phyloP scores from a whole-genome alignment of 179 eudicot genomes.

The Dionaea muscipula region DNA sequence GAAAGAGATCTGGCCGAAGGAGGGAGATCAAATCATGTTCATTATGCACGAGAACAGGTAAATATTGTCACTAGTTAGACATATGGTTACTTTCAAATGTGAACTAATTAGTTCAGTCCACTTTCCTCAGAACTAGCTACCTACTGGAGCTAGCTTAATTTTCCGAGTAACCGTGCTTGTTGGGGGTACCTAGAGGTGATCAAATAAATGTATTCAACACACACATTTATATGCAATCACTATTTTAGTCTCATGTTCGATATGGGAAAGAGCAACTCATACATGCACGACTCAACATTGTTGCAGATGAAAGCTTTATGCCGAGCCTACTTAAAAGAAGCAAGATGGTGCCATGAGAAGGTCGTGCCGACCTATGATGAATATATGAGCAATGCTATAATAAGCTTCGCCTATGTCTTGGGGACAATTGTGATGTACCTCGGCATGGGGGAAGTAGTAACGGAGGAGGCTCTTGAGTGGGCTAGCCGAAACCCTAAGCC shows the following conservation, averaged over 20 bases:
- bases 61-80: background rate
- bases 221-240: no score
- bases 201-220: no score
- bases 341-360: conserved; percentile 20
- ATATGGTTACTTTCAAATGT: no score
- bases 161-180: no score
- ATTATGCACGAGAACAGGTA: conserved; percentile 22
- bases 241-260: background rate
- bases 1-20: conserved; percentile 13
- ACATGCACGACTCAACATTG: no score
- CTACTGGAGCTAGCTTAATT: no score
- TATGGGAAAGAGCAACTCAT: no score
- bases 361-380: conserved; percentile 15
- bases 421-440: background rate
- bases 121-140: no score
- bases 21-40: conserved; percentile 21
- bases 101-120: no score
- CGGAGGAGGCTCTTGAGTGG: conserved; percentile 16
- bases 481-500: background rate
- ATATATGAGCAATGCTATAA: conserved; percentile 11
- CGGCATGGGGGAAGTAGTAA: conserved; percentile 8
- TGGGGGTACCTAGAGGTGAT: no score
- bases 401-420: background rate
- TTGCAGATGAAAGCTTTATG: conserved; percentile 10
- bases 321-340: conserved; percentile 14